These are phyloP conservation scores for Yamadazyma oceani DNA, from an alignment of 1,139 yeast species.

Conservation along the genomic window DNA sequence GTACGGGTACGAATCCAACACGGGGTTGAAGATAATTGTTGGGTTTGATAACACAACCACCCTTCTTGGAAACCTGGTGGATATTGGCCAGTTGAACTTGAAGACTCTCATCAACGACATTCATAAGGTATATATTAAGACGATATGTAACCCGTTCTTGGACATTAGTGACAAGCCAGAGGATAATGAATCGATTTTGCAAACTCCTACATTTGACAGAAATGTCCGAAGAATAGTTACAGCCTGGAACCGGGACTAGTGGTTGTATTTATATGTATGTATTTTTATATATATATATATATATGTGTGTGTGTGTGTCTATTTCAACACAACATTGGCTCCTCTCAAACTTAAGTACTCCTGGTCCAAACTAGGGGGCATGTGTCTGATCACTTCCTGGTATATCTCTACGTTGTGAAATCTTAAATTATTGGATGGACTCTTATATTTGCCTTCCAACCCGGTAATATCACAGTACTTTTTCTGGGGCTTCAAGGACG, in stretches of 20 bases:
- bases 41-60: conserved; percentile 32
- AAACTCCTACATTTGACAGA: conserved; percentile 38
- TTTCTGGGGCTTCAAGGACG: conserved; percentile 76
- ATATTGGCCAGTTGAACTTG: conserved; percentile 12
- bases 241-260: conserved; percentile 23
- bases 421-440: conserved; percentile 74
- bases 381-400: conserved; percentile 69
- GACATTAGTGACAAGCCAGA: conserved; percentile 23
- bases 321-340: conserved; percentile 78
- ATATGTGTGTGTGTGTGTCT: conserved; percentile 16
- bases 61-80: conserved; percentile 6
- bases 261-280: neutral
- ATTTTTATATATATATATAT: neutral
- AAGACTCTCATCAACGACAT: conserved; percentile 39
- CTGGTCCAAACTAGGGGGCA: conserved; percentile 93
- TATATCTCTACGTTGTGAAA: conserved; percentile 84
- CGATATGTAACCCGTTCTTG: conserved; percentile 60
- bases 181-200: conserved; percentile 27
- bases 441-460: conserved; percentile 70
- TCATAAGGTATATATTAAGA: conserved; percentile 49
- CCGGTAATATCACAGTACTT: conserved; percentile 96
- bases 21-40: conserved; percentile 58
- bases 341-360: conserved; percentile 85
- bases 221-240: conserved; percentile 35
- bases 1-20: conserved; percentile 61